phyloP scores from a whole-genome alignment of 306 rosid species.

The Ammopiptanthus mongolicus region DNA sequence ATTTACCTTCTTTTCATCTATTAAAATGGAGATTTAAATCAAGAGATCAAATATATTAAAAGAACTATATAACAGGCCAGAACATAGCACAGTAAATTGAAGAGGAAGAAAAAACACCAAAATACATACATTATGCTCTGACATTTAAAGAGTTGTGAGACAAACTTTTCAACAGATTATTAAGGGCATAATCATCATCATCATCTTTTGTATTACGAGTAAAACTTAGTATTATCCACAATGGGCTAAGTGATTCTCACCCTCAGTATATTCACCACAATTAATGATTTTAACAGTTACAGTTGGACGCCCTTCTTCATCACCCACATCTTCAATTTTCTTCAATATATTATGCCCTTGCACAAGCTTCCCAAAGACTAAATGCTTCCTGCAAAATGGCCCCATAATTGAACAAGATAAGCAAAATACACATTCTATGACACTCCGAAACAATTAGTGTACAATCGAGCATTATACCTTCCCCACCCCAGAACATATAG shows the following conservation, averaged over 20 bases:
- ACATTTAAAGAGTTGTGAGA: neutral
- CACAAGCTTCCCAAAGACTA: slow-evolving; percentile 87
- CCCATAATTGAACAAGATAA: neutral
- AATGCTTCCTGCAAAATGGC: slow-evolving; percentile 60
- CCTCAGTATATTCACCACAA: slow-evolving; percentile 80
- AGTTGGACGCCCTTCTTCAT: slow-evolving; percentile 70
- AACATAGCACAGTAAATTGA: neutral
- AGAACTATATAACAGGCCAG: neutral
- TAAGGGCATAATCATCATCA: neutral
- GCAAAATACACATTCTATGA: neutral
- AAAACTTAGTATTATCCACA: neutral
- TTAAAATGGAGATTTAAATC: neutral
- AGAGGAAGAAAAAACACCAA: neutral
- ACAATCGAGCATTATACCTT: neutral
- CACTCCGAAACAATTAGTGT: neutral
- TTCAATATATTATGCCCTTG: slow-evolving; percentile 61
- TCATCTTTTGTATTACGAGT: neutral
- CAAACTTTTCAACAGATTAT: neutral
- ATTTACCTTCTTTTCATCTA: slow-evolving; percentile 60
- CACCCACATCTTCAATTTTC: slow-evolving; percentile 79
- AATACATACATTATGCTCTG: neutral
- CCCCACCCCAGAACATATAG: neutral
- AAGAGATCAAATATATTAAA: neutral
- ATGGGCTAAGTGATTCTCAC: slow-evolving; percentile 33
- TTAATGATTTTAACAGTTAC: slow-evolving; percentile 90